Evolutionary conservation across 2,329 filamentous ascomycete species (phyloP).

Genomic region (Beauveria scarabaeidicola): DNA sequence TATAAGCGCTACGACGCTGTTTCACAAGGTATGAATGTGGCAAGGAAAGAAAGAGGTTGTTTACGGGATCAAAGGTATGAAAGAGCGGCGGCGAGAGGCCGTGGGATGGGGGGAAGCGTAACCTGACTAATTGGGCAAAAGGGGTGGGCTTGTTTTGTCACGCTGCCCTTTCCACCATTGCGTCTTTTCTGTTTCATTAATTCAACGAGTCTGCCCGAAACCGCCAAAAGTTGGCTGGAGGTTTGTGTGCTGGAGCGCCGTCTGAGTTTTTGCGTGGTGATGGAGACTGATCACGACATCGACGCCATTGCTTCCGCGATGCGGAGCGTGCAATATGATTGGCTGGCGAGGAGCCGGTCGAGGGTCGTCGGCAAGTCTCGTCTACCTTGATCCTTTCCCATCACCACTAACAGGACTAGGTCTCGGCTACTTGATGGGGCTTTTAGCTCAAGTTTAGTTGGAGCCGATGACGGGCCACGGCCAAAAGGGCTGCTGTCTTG

Average conservation of each 20-base stretch:
- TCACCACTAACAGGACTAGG: background rate
- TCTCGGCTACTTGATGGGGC: constrained; percentile 4
- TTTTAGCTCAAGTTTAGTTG: constrained; percentile 8
- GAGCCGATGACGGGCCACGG: background rate
- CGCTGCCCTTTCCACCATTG: background rate
- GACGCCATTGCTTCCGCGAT: constrained; percentile 43
- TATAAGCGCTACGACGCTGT: no score
- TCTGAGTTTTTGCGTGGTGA: constrained; percentile 19
- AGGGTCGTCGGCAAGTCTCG: constrained; percentile 8
- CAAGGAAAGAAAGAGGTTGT: background rate
- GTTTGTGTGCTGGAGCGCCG: background rate
- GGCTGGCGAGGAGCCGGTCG: constrained; percentile 16
- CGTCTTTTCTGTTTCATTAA: background rate
- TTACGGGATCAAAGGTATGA: background rate
- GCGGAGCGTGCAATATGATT: constrained; percentile 26
- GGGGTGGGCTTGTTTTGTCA: background rate
- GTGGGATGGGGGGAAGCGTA: background rate
- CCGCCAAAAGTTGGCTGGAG: background rate
- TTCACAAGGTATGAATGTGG: constrained; percentile 1
- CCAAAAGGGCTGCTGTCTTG: constrained; percentile 7
- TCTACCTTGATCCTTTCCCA: background rate
- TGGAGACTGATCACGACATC: constrained; percentile 42
- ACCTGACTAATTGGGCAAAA: constrained; percentile 11
- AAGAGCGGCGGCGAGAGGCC: background rate
- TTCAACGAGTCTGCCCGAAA: background rate